phyloP scores from a whole-genome alignment of 148 eudicot species.

The Camellia japonica region DNA sequence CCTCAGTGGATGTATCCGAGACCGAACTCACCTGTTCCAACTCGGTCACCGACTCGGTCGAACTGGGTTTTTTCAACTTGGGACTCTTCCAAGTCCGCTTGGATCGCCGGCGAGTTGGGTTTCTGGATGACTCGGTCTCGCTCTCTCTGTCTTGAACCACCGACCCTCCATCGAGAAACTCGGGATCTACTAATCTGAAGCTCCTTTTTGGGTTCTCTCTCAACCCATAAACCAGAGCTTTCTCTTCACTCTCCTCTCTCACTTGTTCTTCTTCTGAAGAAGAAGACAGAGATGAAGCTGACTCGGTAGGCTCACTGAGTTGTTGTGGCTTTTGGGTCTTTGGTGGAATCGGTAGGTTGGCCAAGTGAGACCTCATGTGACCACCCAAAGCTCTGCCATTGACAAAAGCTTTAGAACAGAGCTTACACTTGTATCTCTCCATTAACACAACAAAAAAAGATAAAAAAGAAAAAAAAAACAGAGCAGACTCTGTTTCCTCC shows the following conservation, averaged over 20 bases:
- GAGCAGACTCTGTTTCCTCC: not conserved
- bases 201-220: conserved; percentile 33
- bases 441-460: conserved; percentile 8
- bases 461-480: not conserved
- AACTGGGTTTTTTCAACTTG: conserved; percentile 8
- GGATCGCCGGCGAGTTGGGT: conserved; percentile 19
- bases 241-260: conserved; percentile 2
- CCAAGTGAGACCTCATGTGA: conserved; percentile 53
- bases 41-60: conserved; percentile 32
- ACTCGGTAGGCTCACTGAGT: conserved; percentile 18
- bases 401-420: conserved; percentile 32
- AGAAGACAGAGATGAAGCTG: conserved; percentile 28
- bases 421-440: conserved; percentile 43
- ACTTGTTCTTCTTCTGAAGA: not conserved
- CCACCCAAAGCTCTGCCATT: conserved; percentile 55
- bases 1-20: conserved; percentile 32
- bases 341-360: conserved; percentile 24
- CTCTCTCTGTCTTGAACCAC: conserved; percentile 20
- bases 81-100: conserved; percentile 12
- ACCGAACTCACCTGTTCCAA: conserved; percentile 40
- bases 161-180: conserved; percentile 31
- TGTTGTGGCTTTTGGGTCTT: conserved; percentile 9
- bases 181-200: conserved; percentile 25
- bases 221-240: conserved; percentile 6
- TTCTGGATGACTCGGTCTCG: conserved; percentile 31